Evolutionary conservation across 768 basidiomycete genomes (phyloP).

Genomic region (Psilocybe sp.): DNA sequence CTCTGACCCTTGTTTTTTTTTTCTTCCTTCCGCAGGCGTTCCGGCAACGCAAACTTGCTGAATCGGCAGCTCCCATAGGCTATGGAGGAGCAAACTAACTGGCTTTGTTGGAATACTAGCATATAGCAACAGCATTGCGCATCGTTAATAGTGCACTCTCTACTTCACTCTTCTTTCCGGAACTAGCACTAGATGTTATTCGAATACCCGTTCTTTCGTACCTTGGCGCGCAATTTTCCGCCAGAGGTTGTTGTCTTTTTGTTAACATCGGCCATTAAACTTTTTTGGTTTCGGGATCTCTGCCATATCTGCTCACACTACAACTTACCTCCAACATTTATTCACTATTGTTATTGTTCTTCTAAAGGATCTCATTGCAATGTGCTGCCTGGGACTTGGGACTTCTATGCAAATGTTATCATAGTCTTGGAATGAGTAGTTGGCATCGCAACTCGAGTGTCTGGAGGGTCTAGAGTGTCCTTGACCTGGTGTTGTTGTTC

Average conservation of each 20-base stretch:
- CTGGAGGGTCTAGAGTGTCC: no score
- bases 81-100: constrained; percentile 43
- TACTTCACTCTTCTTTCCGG: background rate
- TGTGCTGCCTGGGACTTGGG: background rate
- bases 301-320: no score
- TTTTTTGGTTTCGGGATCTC: no score
- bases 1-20: constrained; percentile 4
- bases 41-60: constrained; percentile 70
- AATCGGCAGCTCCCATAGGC: constrained; percentile 54
- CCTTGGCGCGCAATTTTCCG: background rate
- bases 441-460: no score
- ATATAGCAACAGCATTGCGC: background rate
- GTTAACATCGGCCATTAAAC: no score
- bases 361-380: no score
- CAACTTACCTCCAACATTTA: no score
- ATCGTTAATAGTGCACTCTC: background rate
- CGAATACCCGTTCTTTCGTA: constrained; percentile 7
- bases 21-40: constrained; percentile 48
- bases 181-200: constrained; percentile 7
- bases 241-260: no score
- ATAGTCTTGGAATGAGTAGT: no score
- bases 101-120: background rate
- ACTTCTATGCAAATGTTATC: background rate
- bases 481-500: no score
- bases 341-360: no score